Evolutionary conservation across 352 stramenopile genomes (phyloP).

Genomic region (Phytophthora pistaciae): DNA sequence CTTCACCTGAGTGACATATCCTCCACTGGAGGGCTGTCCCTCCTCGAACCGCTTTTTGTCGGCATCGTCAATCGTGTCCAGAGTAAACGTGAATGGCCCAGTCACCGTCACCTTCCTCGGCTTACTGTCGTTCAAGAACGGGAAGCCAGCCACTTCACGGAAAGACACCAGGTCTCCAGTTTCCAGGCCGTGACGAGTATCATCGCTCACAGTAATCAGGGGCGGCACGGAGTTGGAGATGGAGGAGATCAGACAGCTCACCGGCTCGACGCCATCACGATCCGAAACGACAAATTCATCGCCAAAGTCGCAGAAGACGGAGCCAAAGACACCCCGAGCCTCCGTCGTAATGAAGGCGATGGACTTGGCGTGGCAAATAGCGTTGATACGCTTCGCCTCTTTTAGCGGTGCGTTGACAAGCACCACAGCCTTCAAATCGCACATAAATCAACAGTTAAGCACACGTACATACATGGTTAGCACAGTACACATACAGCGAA

Average conservation of each 20-base stretch:
- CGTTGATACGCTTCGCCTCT: conserved; percentile 80
- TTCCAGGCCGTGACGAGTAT: conserved; percentile 97
- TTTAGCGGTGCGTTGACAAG: conserved; percentile 83
- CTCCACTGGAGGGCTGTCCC: conserved; percentile 73
- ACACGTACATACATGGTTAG: neutral
- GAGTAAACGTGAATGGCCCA: conserved; percentile 97
- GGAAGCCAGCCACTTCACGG: conserved; percentile 94
- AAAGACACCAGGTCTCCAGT: conserved; percentile 97
- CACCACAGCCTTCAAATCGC: conserved; percentile 71
- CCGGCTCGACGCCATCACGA: conserved; percentile 93
- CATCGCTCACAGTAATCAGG: conserved; percentile 98
- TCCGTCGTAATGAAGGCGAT: conserved; percentile 96
- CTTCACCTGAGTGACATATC: conserved; percentile 97
- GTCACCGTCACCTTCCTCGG: conserved; percentile 81
- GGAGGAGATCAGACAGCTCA: conserved; percentile 94
- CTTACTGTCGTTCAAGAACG: conserved; percentile 85
- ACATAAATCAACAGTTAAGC: neutral
- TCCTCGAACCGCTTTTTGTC: conserved; percentile 76
- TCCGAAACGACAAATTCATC: conserved; percentile 95
- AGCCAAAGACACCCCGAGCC: conserved; percentile 94
- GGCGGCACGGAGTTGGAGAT: conserved; percentile 87
- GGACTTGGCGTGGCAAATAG: conserved; percentile 84
- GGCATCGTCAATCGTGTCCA: conserved; percentile 83
- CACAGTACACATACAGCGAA: neutral
- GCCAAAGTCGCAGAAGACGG: conserved; percentile 99